phyloP scores from a whole-genome alignment of 805 yeast genomes.

The Clavispora phyllophila region DNA sequence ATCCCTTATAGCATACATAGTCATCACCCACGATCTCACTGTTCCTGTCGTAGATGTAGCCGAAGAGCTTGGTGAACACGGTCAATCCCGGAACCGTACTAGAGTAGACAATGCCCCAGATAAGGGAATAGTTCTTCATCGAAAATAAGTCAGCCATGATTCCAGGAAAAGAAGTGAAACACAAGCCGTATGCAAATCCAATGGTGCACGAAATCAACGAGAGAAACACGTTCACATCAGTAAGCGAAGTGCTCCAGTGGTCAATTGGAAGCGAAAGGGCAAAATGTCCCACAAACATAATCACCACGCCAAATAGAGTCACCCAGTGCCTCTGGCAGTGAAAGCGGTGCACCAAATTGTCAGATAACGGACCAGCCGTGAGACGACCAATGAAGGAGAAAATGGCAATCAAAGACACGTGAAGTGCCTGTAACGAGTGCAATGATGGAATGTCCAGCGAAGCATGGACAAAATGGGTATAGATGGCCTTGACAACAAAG shows the following conservation, averaged over 20 bases:
- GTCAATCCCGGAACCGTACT: slow-evolving; percentile 29
- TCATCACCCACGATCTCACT: slow-evolving; percentile 16
- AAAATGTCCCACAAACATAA: slow-evolving; percentile 28
- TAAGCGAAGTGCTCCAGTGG: slow-evolving; percentile 8
- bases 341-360: slow-evolving; percentile 19
- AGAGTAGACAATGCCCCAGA: slow-evolving; percentile 32
- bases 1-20: slow-evolving; percentile 20
- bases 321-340: slow-evolving; percentile 30
- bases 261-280: slow-evolving; percentile 13
- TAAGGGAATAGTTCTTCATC: slow-evolving; percentile 28
- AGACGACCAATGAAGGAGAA: slow-evolving; percentile 29
- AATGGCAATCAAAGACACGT: slow-evolving; percentile 30
- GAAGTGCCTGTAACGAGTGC: slow-evolving; percentile 25
- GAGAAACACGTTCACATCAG: slow-evolving; percentile 15
- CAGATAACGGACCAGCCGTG: slow-evolving; percentile 29
- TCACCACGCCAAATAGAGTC: slow-evolving; percentile 21
- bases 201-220: slow-evolving; percentile 22
- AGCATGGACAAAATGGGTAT: slow-evolving; percentile 4
- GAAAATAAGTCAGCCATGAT: slow-evolving; percentile 29
- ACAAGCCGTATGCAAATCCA: slow-evolving; percentile 32
- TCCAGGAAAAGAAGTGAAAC: slow-evolving; percentile 31
- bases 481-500: slow-evolving; percentile 25
- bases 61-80: slow-evolving; percentile 28
- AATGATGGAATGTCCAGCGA: slow-evolving; percentile 9
- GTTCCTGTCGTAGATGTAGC: slow-evolving; percentile 24